A percentile compares a stretch with the other conserved stretches of the same genome.
Conservation (phyloP, 169 alveolate species). For the Babesia bigemina region DNA sequence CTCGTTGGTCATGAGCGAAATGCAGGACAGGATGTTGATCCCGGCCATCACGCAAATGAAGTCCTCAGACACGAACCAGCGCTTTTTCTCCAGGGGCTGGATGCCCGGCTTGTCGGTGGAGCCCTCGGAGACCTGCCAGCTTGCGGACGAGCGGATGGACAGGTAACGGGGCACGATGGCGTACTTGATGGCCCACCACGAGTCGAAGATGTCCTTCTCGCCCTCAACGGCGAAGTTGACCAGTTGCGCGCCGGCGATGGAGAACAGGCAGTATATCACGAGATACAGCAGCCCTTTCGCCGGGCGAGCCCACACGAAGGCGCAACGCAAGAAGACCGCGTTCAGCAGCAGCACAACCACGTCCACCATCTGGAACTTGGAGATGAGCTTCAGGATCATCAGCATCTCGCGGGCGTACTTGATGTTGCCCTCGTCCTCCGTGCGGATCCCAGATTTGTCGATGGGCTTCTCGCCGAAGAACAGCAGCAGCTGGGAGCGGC, state of each 20-base stretch:
- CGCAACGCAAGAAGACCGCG: conserved; percentile 48
- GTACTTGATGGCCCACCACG: conserved; percentile 62
- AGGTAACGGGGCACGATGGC: conserved; percentile 32
- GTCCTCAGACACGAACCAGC: conserved; percentile 61
- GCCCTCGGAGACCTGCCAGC: background rate
- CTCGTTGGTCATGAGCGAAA: conserved; percentile 50
- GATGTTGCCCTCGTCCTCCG: conserved; percentile 53
- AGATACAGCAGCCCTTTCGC: conserved; percentile 54
- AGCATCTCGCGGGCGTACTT: conserved; percentile 66
- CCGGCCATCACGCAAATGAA: conserved; percentile 53
- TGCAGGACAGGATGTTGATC: conserved; percentile 42
- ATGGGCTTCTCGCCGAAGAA: conserved; percentile 45
- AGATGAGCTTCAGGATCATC: conserved; percentile 48
- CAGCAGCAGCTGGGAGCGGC: conserved; percentile 42
- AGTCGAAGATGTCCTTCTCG: conserved; percentile 58
- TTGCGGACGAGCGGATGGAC: conserved; percentile 10
- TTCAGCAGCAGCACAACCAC: conserved; percentile 45
- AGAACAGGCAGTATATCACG: conserved; percentile 53
- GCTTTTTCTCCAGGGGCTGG: conserved; percentile 6
- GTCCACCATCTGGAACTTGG: conserved; percentile 71
- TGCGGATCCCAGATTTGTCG: conserved; percentile 31
- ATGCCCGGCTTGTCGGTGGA: background rate
- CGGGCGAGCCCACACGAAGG: conserved; percentile 58
- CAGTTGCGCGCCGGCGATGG: conserved; percentile 69
- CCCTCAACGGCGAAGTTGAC: conserved; percentile 66